These are phyloP conservation scores for Herpetomonas tarakana DNA, from an alignment of 208 protist species.

Conservation along the genomic window DNA sequence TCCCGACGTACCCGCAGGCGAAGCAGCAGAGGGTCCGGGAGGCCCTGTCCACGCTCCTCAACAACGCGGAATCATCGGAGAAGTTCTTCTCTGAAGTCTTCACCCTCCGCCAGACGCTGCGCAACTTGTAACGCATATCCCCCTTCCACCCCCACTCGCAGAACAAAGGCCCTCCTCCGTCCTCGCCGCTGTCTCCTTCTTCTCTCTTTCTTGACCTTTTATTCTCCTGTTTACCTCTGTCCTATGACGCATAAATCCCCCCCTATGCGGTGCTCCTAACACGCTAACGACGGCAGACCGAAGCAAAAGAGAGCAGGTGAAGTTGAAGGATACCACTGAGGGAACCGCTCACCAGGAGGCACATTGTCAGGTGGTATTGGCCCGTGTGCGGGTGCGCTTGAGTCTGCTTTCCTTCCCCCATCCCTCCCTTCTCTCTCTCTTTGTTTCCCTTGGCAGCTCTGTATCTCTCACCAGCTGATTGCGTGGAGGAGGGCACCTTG, in stretches of 20 bases:
- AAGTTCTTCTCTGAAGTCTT: constrained; percentile 84
- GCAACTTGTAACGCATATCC: constrained; percentile 30
- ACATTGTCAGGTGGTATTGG: too few relatives aligned
- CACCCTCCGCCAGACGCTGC: constrained; percentile 67
- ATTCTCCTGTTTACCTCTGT: constrained; percentile 1
- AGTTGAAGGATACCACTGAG: too few relatives aligned
- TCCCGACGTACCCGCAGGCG: constrained; percentile 52
- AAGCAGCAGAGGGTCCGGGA: constrained; percentile 66
- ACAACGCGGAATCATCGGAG: constrained; percentile 59
- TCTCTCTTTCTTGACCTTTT: neutral
- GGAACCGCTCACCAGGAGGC: too few relatives aligned
- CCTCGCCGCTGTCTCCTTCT: neutral
- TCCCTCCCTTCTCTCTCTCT: constrained; percentile 4
- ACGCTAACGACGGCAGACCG: too few relatives aligned
- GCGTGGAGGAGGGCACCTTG: too few relatives aligned
- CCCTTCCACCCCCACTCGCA: neutral
- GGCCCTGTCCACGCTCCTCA: constrained; percentile 56
- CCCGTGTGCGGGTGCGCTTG: too few relatives aligned
- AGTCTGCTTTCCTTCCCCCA: too few relatives aligned
- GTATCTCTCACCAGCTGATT: too few relatives aligned
- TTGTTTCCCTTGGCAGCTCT: neutral
- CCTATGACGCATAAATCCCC: neutral
- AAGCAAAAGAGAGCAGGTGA: too few relatives aligned
- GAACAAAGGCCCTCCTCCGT: neutral
- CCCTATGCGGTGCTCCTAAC: neutral